Evolutionary conservation across 768 basidiomycete species (phyloP).

Genomic region (Aureoboletus auriporus): DNA sequence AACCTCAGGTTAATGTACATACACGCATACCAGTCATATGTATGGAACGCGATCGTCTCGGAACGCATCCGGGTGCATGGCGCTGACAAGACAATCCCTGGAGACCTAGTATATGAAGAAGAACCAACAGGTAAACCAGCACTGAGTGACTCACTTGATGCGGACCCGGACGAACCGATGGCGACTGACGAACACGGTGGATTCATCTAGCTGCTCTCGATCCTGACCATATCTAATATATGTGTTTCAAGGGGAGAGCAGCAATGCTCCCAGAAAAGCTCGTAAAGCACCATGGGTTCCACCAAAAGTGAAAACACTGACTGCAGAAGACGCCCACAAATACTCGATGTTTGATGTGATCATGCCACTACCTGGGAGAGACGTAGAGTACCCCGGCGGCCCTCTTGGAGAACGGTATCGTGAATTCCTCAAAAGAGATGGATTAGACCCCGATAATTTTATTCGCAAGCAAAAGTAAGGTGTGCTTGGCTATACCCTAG

Average conservation of each 20-base stretch:
- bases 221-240: conserved; percentile 4
- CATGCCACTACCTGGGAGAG: conserved; percentile 95
- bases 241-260: conserved; percentile 17
- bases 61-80: conserved; percentile 85
- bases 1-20: conserved; percentile 97
- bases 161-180: conserved; percentile 28
- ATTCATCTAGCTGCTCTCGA: conserved; percentile 9
- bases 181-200: conserved; percentile 32
- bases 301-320: conserved; percentile 72
- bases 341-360: conserved; percentile 93
- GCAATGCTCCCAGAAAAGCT: conserved; percentile 17
- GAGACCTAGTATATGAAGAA: conserved; percentile 85
- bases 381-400: conserved; percentile 90
- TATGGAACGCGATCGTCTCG: conserved; percentile 97
- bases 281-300: conserved; percentile 49
- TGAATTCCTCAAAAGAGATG: conserved; percentile 79
- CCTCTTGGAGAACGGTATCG: conserved; percentile 80
- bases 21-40: conserved; percentile 97
- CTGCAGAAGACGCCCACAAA: conserved; percentile 70
- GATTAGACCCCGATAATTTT: conserved; percentile 87
- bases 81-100: conserved; percentile 66
- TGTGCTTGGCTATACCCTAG: neutral
- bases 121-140: conserved; percentile 21
- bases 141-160: conserved; percentile 28
- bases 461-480: conserved; percentile 83